Evolutionary conservation across 495 filamentous ascomycete genomes (phyloP), one percentile per base, ranked within the genome.

Genomic region (Podospora pseudocomata): DNA sequence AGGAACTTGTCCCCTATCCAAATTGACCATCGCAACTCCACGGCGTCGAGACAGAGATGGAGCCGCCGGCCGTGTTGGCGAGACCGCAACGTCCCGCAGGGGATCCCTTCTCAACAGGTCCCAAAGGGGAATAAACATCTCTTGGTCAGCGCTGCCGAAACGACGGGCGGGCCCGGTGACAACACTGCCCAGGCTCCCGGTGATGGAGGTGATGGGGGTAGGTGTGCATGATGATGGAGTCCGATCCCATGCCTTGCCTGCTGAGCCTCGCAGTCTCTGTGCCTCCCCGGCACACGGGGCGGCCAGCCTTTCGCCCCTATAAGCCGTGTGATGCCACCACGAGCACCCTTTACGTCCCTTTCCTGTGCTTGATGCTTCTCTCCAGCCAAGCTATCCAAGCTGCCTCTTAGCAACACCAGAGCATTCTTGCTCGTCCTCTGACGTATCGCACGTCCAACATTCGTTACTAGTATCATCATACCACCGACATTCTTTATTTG

Each of bases 371-470:
- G 71, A 64, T 69, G 68, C 67, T 67, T 49, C 67, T 49, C 39
- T 65, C 57, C 13, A 67, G 73, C 67, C 70, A 73, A 70, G 64
- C 34, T 64, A 6, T 68, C 65, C 61, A 53, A 30, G 71, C 69
- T 75, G 73, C 65, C 55, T 67, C 68, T 68, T 67, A 78, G 72
- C 72, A 39, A 59, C 39, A 61, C 55, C 65, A 68, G 77, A 79
- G 77, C 77, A 79, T 74, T 54, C 59, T 71, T 76, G 76, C 78
- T 82, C 77, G 75, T 79, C 78, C 76, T 76, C 70, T 77, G 82
- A 83, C 82, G 81, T 83, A 78, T 77, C 74, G 73, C 66, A 80
- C 81, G 82, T 84, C 82, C 64, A 79, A 71, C 81, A 74, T 28
- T 58, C 56, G 39, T 65, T 20, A 60, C 71, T 60, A 56, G 28